These are phyloP conservation scores for Amanita muscaria DNA, from an alignment of 768 basidiomycete genomes.

Conservation along the genomic window DNA sequence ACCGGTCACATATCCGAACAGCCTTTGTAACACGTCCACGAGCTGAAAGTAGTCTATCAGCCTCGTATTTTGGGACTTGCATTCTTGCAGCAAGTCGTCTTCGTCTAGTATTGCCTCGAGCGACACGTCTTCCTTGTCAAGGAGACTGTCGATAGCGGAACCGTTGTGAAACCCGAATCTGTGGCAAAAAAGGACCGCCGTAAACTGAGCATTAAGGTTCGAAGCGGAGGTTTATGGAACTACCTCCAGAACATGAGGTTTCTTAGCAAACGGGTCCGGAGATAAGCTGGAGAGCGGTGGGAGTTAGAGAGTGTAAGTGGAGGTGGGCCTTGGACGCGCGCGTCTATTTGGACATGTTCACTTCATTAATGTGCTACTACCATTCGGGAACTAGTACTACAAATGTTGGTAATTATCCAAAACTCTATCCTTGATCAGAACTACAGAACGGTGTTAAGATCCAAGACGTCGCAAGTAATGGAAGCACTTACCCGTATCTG, in stretches of 20 bases:
- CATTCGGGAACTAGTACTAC: neutral
- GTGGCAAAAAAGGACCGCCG: conserved; percentile 24
- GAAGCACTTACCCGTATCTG: conserved; percentile 75
- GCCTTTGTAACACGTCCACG: conserved; percentile 68
- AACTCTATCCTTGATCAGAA: neutral
- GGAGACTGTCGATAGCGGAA: conserved; percentile 80
- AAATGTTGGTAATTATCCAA: neutral
- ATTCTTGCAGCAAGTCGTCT: conserved; percentile 89
- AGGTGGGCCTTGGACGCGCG: neutral
- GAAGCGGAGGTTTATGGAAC: conserved; percentile 25
- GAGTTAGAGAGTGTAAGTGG: neutral
- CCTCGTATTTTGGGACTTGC: conserved; percentile 88
- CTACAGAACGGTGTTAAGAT: neutral
- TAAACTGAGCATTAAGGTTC: conserved; percentile 21
- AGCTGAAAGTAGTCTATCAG: conserved; percentile 84
- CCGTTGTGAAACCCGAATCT: conserved; percentile 91
- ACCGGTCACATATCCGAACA: conserved; percentile 81
- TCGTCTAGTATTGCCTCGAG: conserved; percentile 91
- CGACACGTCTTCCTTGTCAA: conserved; percentile 83
- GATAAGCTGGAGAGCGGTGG: neutral
- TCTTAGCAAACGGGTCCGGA: conserved; percentile 15
- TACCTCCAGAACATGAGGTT: conserved; percentile 48
- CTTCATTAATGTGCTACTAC: neutral
- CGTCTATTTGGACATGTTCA: neutral
- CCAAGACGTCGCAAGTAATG: neutral